Percentiles rank a stretch among this genome's conserved stretches.
These are phyloP conservation scores for Amphibolis antarctica DNA, from an alignment of 106 monocot species.

Conservation along the genomic window DNA sequence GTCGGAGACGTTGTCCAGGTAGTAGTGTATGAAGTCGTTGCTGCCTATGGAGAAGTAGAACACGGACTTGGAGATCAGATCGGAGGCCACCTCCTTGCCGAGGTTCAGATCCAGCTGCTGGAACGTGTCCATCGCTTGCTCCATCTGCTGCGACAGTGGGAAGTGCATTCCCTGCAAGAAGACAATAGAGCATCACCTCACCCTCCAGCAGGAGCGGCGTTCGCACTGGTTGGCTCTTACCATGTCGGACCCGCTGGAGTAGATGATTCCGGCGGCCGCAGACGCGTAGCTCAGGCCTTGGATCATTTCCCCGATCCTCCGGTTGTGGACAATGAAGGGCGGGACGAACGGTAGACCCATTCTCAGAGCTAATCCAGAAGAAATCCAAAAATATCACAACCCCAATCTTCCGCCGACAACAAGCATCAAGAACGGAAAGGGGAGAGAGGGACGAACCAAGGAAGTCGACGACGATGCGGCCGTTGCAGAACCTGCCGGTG, in stretches of 20 bases:
- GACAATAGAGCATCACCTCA: too few species aligned
- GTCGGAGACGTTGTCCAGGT: conserved; percentile 40
- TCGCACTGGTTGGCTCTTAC: conserved; percentile 14
- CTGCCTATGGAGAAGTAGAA: conserved; percentile 83
- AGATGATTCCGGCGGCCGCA: conserved; percentile 68
- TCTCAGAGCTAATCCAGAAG: conserved; percentile 22
- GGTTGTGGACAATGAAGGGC: conserved; percentile 35
- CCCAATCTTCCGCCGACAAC: not conserved
- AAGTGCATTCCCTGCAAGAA: conserved; percentile 50
- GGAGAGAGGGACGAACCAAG: conserved; percentile 23
- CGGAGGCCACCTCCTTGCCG: conserved; percentile 38
- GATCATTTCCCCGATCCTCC: conserved; percentile 36
- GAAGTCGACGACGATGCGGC: conserved; percentile 73
- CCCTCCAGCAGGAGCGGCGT: too few species aligned
- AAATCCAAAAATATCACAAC: not conserved
- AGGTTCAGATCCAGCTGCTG: conserved; percentile 37
- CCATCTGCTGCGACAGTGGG: conserved; percentile 54
- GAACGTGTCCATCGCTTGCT: conserved; percentile 57
- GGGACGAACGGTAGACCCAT: conserved; percentile 68
- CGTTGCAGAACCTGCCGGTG: conserved; percentile 76
- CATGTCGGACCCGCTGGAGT: conserved; percentile 61
- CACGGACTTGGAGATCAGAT: conserved; percentile 44
- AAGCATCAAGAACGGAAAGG: not conserved
- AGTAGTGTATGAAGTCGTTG: conserved; percentile 92
- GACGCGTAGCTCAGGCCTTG: conserved; percentile 65